Evolutionary conservation across 495 filamentous ascomycete species (phyloP).

Genomic region (Aspergillus diversus): DNA sequence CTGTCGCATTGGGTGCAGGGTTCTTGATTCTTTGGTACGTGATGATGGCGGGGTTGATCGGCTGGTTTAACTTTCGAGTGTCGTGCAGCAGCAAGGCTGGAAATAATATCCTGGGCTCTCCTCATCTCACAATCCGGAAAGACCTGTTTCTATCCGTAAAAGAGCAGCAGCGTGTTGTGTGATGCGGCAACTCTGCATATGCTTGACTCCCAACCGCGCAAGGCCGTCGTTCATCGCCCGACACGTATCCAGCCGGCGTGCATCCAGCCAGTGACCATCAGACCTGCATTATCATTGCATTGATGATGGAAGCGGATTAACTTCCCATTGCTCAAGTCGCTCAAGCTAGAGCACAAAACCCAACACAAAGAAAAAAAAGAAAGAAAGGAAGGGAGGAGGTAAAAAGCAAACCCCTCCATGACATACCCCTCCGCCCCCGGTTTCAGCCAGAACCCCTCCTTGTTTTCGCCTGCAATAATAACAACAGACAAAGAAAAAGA

Average conservation of each 20-base stretch:
- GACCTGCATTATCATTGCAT: constrained; percentile 4
- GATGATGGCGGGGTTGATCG: not conserved
- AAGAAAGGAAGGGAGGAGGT: not conserved
- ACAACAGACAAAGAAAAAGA: not conserved
- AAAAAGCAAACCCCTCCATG: constrained; percentile 8
- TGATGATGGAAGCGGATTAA: not conserved
- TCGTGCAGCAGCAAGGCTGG: not conserved
- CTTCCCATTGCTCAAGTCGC: not conserved
- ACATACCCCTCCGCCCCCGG: not conserved
- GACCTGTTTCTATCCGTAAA: not conserved
- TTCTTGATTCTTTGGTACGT: too few relatives aligned
- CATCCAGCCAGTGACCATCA: constrained; percentile 5
- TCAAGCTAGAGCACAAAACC: too few relatives aligned
- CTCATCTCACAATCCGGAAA: not conserved
- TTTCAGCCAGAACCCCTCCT: constrained; percentile 12
- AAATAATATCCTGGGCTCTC: not conserved
- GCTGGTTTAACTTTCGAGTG: not conserved
- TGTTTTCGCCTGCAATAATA: not conserved
- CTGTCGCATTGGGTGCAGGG: too few relatives aligned
- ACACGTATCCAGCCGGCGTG: constrained; percentile 5
- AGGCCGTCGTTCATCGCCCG: constrained; percentile 5
- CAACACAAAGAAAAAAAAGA: not conserved
- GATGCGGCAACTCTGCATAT: not conserved
- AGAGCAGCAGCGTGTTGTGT: not conserved
- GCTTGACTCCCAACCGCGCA: not conserved